Evolutionary conservation across 495 filamentous ascomycete genomes (phyloP).

Genomic region (Tuber umbilicatum): DNA sequence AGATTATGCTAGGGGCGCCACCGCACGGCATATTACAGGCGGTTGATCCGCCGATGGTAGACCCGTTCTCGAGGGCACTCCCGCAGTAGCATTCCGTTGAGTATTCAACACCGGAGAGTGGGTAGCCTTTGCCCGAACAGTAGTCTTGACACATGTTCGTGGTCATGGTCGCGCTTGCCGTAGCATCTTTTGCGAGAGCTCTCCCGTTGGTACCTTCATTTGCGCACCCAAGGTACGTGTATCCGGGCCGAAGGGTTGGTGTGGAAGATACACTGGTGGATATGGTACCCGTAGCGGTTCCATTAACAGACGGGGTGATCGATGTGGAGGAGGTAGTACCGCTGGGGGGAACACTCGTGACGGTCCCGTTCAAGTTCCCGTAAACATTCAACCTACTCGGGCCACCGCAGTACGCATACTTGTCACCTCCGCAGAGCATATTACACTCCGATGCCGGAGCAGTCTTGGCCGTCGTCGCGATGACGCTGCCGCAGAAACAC

Average conservation of each 20-base stretch:
- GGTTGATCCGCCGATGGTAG: conserved; percentile 33
- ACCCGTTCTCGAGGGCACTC: conserved; percentile 33
- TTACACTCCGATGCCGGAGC: conserved; percentile 20
- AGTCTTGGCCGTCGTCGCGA: conserved; percentile 28
- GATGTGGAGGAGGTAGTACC: conserved; percentile 14
- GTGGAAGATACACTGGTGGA: neutral
- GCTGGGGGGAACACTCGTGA: neutral
- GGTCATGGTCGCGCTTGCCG: conserved; percentile 28
- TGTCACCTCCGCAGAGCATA: conserved; percentile 35
- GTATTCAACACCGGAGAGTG: conserved; percentile 35
- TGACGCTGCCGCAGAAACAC: conserved; percentile 60
- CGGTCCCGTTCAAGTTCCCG: conserved; percentile 21
- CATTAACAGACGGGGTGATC: neutral
- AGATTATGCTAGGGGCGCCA: conserved; percentile 43
- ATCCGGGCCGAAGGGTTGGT: conserved; percentile 8
- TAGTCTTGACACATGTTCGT: conserved; percentile 22
- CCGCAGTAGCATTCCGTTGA: conserved; percentile 44
- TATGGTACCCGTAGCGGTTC: neutral
- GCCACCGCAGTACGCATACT: conserved; percentile 25
- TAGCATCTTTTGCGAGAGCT: conserved; percentile 23
- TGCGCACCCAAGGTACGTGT: conserved; percentile 26
- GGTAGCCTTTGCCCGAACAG: conserved; percentile 17
- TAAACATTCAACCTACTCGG: conserved; percentile 33
- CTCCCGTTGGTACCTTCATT: conserved; percentile 30
- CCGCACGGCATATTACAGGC: conserved; percentile 43